Percentiles rank a stretch among this genome's conserved stretches.
phyloP scores from a whole-genome alignment of 768 basidiomycete species.

The Agaricus sinodeliciosus region DNA sequence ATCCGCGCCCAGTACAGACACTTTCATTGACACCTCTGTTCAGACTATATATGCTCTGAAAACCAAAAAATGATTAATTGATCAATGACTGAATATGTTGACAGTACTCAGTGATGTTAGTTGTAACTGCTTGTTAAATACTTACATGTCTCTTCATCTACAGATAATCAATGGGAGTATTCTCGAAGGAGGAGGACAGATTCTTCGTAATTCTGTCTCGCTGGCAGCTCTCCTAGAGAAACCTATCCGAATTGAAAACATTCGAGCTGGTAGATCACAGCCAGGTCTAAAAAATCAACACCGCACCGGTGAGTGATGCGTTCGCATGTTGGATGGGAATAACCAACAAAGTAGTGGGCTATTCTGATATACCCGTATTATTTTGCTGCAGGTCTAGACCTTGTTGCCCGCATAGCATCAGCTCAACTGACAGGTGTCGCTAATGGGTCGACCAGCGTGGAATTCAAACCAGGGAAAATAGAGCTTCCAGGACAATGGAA shows the following conservation, averaged over 20 bases:
- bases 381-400: constrained; percentile 45
- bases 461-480: constrained; percentile 48
- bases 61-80: no score
- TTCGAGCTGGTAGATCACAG: constrained; percentile 49
- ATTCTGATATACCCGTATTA: not conserved
- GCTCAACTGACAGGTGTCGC: constrained; percentile 49
- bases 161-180: constrained; percentile 38
- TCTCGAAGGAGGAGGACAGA: constrained; percentile 64
- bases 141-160: not conserved
- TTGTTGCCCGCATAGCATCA: constrained; percentile 55
- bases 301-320: constrained; percentile 42
- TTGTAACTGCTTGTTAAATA: no score
- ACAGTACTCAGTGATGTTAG: no score
- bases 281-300: constrained; percentile 73
- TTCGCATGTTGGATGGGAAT: not conserved
- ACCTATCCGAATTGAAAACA: constrained; percentile 52
- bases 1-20: not conserved
- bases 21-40: no score
- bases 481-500: constrained; percentile 31
- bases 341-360: no score
- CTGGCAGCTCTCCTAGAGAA: constrained; percentile 60
- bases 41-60: no score
- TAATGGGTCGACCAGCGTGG: constrained; percentile 45
- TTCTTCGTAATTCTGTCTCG: constrained; percentile 62
- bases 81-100: no score